Evolutionary conservation across 495 filamentous ascomycete genomes (phyloP).

Genomic region (Penicillium coffeae): DNA sequence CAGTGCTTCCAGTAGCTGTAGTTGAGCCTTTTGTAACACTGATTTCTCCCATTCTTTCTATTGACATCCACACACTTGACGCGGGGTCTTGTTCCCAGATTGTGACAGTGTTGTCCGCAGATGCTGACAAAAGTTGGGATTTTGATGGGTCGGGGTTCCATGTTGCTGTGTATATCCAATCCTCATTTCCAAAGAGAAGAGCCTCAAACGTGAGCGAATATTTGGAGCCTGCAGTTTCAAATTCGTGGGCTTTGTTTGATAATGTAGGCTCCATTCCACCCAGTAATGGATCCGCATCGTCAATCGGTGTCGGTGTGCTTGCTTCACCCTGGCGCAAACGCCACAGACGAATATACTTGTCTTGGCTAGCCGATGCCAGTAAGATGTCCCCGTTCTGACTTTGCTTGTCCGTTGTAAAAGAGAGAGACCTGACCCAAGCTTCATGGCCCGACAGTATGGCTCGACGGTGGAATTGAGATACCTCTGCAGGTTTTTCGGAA

Average conservation of each 20-base stretch:
- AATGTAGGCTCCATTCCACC: conserved; percentile 58
- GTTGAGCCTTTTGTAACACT: conserved; percentile 91
- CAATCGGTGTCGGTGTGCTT: conserved; percentile 24
- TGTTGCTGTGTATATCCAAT: conserved; percentile 88
- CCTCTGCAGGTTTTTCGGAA: conserved; percentile 32
- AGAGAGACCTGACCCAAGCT: conserved; percentile 86
- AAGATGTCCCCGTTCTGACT: conserved; percentile 61
- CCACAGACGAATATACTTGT: conserved; percentile 97
- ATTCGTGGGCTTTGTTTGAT: conserved; percentile 82
- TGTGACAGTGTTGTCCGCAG: conserved; percentile 89
- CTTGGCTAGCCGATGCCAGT: conserved; percentile 91
- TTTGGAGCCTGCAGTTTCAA: conserved; percentile 52
- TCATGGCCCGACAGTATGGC: conserved; percentile 87
- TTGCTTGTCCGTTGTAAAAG: conserved; percentile 64
- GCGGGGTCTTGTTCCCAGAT: conserved; percentile 82
- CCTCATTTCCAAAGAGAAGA: conserved; percentile 90
- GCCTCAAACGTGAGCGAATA: conserved; percentile 93
- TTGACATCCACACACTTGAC: conserved; percentile 87
- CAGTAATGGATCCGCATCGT: conserved; percentile 51
- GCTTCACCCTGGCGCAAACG: conserved; percentile 66
- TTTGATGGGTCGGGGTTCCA: conserved; percentile 61
- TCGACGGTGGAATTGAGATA: conserved; percentile 60
- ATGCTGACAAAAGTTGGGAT: conserved; percentile 80
- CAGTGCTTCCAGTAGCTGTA: conserved; percentile 90
- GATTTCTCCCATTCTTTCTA: conserved; percentile 83